A percentile compares a stretch with the other conserved stretches of the same genome.
phyloP scores from a whole-genome alignment of 306 rosid species.

The Oemleria cerasiformis region DNA sequence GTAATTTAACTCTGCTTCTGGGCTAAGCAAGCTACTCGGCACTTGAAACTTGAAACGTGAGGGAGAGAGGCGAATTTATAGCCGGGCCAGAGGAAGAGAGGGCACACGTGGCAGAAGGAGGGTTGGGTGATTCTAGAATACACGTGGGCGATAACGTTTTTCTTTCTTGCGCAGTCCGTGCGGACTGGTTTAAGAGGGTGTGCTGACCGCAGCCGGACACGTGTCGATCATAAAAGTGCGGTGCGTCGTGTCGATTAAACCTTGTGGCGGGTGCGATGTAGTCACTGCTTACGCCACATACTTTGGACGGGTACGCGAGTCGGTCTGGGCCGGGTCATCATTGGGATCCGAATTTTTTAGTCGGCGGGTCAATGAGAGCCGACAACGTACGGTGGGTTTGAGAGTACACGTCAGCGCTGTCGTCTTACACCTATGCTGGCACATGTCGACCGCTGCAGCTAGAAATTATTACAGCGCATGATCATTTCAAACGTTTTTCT shows the following conservation, averaged over 20 bases:
- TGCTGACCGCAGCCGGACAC: slow-evolving; percentile 38
- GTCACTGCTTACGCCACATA: slow-evolving; percentile 81
- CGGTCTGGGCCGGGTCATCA: slow-evolving; percentile 38
- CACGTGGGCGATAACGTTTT: slow-evolving; percentile 69
- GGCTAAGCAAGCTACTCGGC: slow-evolving; percentile 35
- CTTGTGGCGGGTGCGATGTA: slow-evolving; percentile 44
- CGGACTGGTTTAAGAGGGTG: neutral
- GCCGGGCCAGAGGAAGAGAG: neutral
- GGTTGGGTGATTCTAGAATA: slow-evolving; percentile 44
- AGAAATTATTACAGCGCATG: neutral
- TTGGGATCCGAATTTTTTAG: slow-evolving; percentile 29
- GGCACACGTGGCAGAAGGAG: slow-evolving; percentile 46
- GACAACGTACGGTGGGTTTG: slow-evolving; percentile 14
- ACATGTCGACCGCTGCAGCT: slow-evolving; percentile 11
- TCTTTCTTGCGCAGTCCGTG: slow-evolving; percentile 18
- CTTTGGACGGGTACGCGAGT: slow-evolving; percentile 55
- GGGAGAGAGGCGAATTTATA: slow-evolving; percentile 56
- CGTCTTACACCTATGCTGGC: slow-evolving; percentile 20
- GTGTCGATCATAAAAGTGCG: slow-evolving; percentile 40
- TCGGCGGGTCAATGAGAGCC: slow-evolving; percentile 39
- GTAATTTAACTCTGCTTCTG: neutral
- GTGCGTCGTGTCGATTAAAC: slow-evolving; percentile 45
- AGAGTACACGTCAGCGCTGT: slow-evolving; percentile 28
- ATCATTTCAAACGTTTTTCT: neutral
- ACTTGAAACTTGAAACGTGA: slow-evolving; percentile 67